phyloP scores from a whole-genome alignment of 1,284 basidiomycete species.

The Abortiporus biennis region DNA sequence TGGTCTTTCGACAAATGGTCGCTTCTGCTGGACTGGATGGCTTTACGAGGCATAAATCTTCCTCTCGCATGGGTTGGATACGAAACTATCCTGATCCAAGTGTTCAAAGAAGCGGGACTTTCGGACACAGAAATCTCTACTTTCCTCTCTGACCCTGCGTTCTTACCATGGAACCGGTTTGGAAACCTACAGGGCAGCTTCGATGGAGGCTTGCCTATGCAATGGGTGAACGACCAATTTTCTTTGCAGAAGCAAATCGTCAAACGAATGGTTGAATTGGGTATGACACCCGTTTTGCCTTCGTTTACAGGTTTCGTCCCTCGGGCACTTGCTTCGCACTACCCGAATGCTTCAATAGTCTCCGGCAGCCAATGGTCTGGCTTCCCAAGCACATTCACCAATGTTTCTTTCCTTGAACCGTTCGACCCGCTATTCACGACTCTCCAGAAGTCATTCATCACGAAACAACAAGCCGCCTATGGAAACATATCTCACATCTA shows the following conservation, averaged over 20 bases:
- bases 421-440: constrained; percentile 32
- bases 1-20: constrained; percentile 37
- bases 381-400: constrained; percentile 28
- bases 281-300: constrained; percentile 39
- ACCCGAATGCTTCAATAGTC: constrained; percentile 33
- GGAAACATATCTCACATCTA: constrained; percentile 37
- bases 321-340: constrained; percentile 23
- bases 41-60: constrained; percentile 36
- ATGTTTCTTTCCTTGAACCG: constrained; percentile 36
- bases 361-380: constrained; percentile 28
- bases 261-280: constrained; percentile 35
- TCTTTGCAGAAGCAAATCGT: constrained; percentile 32
- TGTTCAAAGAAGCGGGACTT: constrained; percentile 33
- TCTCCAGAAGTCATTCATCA: constrained; percentile 34
- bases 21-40: constrained; percentile 39
- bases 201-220: constrained; percentile 28
- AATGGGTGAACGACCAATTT: constrained; percentile 36
- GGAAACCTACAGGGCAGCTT: constrained; percentile 38
- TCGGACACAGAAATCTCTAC: constrained; percentile 27
- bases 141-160: constrained; percentile 36
- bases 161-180: constrained; percentile 38
- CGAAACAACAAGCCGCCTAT: constrained; percentile 33
- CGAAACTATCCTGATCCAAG: constrained; percentile 31
- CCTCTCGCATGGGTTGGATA: constrained; percentile 39
- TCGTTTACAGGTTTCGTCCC: constrained; percentile 40